Percentiles rank a stretch among this genome's conserved stretches.
These are phyloP conservation scores for Rhizopogon sp. DNA, from an alignment of 768 basidiomycete genomes.

Conservation along the genomic window DNA sequence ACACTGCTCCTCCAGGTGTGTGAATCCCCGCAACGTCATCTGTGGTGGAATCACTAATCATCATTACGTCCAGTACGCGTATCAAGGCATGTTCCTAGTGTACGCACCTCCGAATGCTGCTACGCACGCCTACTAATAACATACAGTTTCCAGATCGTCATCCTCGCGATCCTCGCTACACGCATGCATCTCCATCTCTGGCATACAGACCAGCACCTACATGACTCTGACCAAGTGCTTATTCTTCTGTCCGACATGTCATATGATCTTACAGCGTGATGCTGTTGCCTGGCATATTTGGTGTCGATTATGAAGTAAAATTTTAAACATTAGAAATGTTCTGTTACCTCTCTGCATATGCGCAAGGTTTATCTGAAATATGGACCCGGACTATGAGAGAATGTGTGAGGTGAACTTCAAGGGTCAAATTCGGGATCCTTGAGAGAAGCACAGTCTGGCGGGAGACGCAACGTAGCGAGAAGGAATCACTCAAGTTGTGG, in stretches of 20 bases:
- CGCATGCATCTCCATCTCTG: neutral
- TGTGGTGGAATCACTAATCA: neutral
- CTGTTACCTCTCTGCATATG: neutral
- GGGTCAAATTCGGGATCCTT: neutral
- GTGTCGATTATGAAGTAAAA: neutral
- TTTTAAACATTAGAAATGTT: neutral
- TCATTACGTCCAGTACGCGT: neutral
- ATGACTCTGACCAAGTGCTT: neutral
- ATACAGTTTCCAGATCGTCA: neutral
- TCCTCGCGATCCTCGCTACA: neutral
- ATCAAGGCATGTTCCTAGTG: neutral
- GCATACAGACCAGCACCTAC: neutral
- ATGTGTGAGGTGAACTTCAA: neutral
- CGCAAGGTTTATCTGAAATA: too few species aligned
- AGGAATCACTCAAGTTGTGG: too few species aligned
- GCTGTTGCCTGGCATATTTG: neutral
- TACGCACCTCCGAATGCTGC: neutral
- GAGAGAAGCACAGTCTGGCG: neutral
- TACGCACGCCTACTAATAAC: neutral
- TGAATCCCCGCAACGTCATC: neutral
- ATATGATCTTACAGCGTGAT: neutral
- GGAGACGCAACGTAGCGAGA: too few species aligned
- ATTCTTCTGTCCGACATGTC: neutral
- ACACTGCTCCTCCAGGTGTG: neutral
- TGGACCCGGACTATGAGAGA: too few species aligned